Base-by-base conservation (phyloP, 2,329 filamentous ascomycete genomes). In the Trematosphaeria pertusa region DNA sequence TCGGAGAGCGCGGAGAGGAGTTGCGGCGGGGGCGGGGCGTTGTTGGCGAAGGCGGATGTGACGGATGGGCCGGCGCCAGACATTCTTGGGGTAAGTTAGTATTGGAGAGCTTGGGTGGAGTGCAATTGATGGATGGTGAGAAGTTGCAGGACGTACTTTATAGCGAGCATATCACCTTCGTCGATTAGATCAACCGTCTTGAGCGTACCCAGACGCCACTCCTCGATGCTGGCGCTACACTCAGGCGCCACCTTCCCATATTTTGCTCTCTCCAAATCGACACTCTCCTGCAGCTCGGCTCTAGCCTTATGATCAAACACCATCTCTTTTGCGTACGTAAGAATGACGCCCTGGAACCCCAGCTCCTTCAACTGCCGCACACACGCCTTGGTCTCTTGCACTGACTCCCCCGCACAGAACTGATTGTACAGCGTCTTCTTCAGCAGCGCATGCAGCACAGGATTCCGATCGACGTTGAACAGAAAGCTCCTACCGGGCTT, bases 371-470 rank as follows among this genome's bases (percentile, higher is more conserved):
- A 74, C 2, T 78, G 65, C 28, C 91, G 82, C 0, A 87, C 91
- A 20, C 64, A 69, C 30, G 70, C 73, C 38, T 77, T 77, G 4
- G 95, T 87, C 70, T 96, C 88, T 3, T 68, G 57, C 1, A 81
- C 77, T 34, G 83, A 88, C 69, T 91, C 88, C 31, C 92, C 92
- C 0, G 90, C 90, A 70, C 92, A 96, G 69, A 96, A 96, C 63
- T 96, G 92, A 31, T 86, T 85, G 72, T 96, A 96, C 59, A 96
- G 89, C 0, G 89, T 94, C 65, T 86, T 82, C 66, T 91, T 90
- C 42, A 96, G 76, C 32, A 91, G 66, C 43, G 77, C 82, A 33
- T 85, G 84, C n/a, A 96, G 78, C 1, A 93, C 34, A 0, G 84
- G 83, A 64, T 96, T 96, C 38, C 75, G 78, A 62, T 95, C 89